Conservation (phyloP, 2,329 filamentous ascomycete genomes). For the Neonectria faginata region DNA sequence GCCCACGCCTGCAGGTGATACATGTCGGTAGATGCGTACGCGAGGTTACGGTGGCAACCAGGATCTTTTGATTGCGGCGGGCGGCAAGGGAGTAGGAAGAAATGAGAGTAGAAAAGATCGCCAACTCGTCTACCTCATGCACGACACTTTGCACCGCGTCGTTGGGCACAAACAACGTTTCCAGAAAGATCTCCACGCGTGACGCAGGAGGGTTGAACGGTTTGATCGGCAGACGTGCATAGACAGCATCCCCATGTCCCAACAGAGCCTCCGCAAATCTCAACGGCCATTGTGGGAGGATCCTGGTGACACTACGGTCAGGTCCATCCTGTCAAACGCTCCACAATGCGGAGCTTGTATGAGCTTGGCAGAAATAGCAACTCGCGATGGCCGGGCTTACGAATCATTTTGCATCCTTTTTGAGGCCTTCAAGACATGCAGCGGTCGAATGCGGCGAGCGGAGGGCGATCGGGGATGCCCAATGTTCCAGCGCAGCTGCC, state of each 20-base stretch:
- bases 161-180: slow-evolving; percentile 9
- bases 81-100: not conserved
- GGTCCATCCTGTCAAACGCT: not conserved
- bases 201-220: slow-evolving; percentile 11
- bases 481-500: slow-evolving; percentile 27
- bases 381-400: not conserved
- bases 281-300: not conserved
- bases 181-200: slow-evolving; percentile 12
- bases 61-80: not conserved
- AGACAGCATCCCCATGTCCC: slow-evolving; percentile 18
- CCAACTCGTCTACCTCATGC: not conserved
- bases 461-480: slow-evolving; percentile 8
- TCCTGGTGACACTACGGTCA: not conserved
- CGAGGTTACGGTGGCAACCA: not conserved
- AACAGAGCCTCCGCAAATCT: slow-evolving; percentile 18
- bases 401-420: not conserved
- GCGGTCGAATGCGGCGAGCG: slow-evolving; percentile 6
- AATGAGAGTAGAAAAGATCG: not conserved
- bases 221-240: slow-evolving; percentile 28
- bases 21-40: slow-evolving; percentile 3
- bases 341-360: not conserved
- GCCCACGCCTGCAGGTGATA: slow-evolving; percentile 5
- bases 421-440: not conserved
- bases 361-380: not conserved
- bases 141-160: not conserved